Conservation (phyloP, 139 green algal genomes). For the Chlorella sp. region DNA sequence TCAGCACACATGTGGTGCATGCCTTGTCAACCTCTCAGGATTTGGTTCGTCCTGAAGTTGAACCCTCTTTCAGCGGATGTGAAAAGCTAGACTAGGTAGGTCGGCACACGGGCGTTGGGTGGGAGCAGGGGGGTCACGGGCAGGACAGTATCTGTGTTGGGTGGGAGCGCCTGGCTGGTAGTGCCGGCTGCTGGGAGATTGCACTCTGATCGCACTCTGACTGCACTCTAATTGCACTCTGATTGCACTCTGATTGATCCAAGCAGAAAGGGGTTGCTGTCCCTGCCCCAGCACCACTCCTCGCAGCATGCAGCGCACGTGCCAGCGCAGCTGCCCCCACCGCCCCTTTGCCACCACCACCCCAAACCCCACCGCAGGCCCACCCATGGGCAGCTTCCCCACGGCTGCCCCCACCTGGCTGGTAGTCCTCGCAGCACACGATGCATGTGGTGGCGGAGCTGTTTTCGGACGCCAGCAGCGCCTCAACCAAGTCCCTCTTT, state of each 20-base stretch:
- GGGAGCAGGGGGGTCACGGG: neutral
- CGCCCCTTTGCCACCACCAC: neutral
- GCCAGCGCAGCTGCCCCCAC: no score
- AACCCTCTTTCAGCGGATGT: neutral
- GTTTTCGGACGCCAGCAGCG: conserved; percentile 11
- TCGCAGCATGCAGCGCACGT: no score
- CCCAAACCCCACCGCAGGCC: neutral
- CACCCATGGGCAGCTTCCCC: neutral
- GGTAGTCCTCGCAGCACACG: conserved; percentile 69
- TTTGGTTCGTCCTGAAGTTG: neutral
- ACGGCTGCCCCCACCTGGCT: neutral
- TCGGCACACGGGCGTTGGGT: neutral
- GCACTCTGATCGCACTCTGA: no score
- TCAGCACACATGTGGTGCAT: neutral
- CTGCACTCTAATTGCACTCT: no score
- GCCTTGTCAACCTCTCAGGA: no score
- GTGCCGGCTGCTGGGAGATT: no score
- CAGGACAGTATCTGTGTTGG: no score
- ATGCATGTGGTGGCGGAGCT: conserved; percentile 51
- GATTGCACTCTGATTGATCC: no score
- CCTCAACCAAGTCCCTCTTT: conserved; percentile 56
- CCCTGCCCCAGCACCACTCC: no score
- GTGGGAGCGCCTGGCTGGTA: no score
- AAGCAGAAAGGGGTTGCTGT: no score
- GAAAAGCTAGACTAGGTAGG: no score